Evolutionary conservation across 208 protist genomes (phyloP).

Genomic region (Acanthamoeba castellanii): DNA sequence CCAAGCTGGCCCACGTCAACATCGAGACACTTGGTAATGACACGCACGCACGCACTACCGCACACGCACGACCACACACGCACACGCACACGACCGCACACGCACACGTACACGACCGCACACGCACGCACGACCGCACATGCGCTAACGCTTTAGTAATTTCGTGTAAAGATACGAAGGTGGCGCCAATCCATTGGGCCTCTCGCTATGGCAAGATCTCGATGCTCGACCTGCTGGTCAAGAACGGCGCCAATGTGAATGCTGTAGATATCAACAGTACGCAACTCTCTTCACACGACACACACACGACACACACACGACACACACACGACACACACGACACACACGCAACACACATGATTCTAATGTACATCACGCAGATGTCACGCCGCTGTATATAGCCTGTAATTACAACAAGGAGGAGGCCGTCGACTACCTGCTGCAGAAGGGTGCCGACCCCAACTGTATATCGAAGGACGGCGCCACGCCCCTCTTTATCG

Average conservation of each 20-base stretch:
- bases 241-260: conserved; percentile 19
- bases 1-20: conserved; percentile 8
- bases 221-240: conserved; percentile 17
- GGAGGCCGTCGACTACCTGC: background rate
- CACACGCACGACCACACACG: background rate
- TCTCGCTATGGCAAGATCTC: background rate
- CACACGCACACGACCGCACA: background rate
- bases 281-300: background rate
- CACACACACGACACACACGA: no score
- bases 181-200: conserved; percentile 32
- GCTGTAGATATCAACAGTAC: conserved; percentile 4
- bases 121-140: background rate
- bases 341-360: no score
- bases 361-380: background rate
- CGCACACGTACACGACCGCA: no score
- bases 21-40: conserved; percentile 1
- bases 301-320: background rate
- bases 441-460: background rate
- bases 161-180: background rate
- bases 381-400: conserved; percentile 35
- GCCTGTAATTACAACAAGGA: conserved; percentile 38
- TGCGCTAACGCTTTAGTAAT: background rate
- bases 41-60: background rate
- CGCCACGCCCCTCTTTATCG: conserved; percentile 18
- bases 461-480: background rate